These are phyloP conservation scores for Auriscalpium microsporum DNA, from an alignment of 768 basidiomycete species.

Conservation along the genomic window DNA sequence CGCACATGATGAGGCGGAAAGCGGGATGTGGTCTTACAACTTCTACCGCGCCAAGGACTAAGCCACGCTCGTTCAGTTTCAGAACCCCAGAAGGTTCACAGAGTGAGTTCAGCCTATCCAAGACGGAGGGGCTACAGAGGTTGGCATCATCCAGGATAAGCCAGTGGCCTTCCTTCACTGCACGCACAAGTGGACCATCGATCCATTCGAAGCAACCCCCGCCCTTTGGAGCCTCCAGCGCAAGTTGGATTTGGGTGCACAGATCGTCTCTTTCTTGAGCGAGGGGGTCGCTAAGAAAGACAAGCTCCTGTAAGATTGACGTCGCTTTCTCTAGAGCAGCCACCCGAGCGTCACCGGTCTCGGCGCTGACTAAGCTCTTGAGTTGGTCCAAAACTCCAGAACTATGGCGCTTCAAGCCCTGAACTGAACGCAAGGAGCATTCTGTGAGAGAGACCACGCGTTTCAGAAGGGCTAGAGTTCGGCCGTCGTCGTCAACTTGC, in stretches of 20 bases:
- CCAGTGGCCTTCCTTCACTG: conserved; percentile 86
- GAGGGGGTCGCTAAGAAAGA: conserved; percentile 2
- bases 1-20: conserved; percentile 91
- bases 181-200: conserved; percentile 83
- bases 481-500: conserved; percentile 60
- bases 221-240: conserved; percentile 20
- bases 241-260: conserved; percentile 1
- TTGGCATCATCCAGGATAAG: conserved; percentile 88
- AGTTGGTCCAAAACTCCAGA: not conserved
- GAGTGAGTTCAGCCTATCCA: conserved; percentile 93
- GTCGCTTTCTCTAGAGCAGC: not conserved
- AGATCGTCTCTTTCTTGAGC: conserved; percentile 3
- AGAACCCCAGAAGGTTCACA: conserved; percentile 82
- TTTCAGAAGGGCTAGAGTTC: conserved; percentile 29
- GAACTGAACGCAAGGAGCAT: conserved; percentile 26
- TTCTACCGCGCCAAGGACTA: conserved; percentile 67
- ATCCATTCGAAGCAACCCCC: conserved; percentile 83
- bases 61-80: conserved; percentile 84
- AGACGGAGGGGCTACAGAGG: conserved; percentile 88
- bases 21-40: conserved; percentile 73
- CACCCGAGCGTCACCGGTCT: not conserved
- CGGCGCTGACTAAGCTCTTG: not conserved
- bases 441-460: conserved; percentile 34
- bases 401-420: conserved; percentile 11
- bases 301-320: conserved; percentile 23